A percentile compares a stretch with the other conserved stretches of the same genome.
These are phyloP conservation scores for Mimosa bimucronata DNA, from an alignment of 306 rosid species.

Conservation along the genomic window DNA sequence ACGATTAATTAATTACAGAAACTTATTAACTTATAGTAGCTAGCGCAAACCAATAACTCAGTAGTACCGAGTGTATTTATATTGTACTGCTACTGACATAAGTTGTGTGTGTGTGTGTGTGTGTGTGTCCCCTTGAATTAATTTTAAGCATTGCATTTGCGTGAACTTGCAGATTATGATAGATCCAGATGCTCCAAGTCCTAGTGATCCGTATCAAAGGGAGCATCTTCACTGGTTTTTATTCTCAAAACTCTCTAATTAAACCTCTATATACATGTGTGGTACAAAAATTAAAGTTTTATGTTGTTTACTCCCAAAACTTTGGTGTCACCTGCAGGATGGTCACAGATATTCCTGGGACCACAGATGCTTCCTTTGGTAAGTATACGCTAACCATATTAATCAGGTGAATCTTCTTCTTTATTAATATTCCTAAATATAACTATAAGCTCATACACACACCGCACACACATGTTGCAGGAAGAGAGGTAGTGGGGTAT, in stretches of 20 bases:
- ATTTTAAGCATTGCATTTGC: background rate
- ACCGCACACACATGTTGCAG: conserved; percentile 29
- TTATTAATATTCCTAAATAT: conserved; percentile 1
- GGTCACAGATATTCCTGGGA: conserved; percentile 94
- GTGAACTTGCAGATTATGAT: conserved; percentile 72
- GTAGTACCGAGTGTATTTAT: no score
- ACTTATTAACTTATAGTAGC: no score
- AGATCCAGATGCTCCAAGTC: conserved; percentile 98
- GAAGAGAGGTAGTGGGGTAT: conserved; percentile 69
- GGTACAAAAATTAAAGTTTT: no score
- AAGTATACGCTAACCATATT: conserved; percentile 31
- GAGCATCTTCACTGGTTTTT: conserved; percentile 93
- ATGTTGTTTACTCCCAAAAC: background rate
- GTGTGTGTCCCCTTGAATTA: no score
- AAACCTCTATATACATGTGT: background rate
- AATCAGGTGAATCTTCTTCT: conserved; percentile 5
- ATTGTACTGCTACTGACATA: conserved; percentile 20
- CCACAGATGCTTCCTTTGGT: conserved; percentile 92
- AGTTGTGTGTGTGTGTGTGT: no score
- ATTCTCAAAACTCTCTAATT: conserved; percentile 19
- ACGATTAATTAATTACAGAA: background rate
- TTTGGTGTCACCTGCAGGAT: conserved; percentile 58
- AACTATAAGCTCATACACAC: background rate
- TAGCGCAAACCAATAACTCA: no score
- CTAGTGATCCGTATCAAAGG: conserved; percentile 79